Evolutionary conservation across 306 rosid genomes (phyloP), one percentile per base, ranked within the genome.

Genomic region (Fragaria nilgerrensis): DNA sequence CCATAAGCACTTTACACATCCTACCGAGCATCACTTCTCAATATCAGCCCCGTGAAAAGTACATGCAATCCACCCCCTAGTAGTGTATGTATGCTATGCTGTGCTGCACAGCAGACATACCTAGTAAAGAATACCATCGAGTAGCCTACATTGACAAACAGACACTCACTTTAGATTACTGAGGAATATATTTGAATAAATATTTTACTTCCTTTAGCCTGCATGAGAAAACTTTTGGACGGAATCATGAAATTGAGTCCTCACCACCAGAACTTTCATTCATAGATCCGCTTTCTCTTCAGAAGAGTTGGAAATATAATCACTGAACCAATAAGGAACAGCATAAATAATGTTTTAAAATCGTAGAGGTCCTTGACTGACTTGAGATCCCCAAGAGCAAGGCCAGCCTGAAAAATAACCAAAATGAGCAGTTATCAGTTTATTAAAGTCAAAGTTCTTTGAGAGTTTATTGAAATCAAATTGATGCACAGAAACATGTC

Each of bases 301-400:
- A 95, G 53, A 80, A 95, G 48, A 27, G 97, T 86, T 0, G 98
- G 98, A 56, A 73, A 34, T 68, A 95, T 89, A 75, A 84, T 82
- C 82, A 95, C 72, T 72, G 89, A 92, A 81, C 98, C 97, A 77
- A 95, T 90, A 67, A 95, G 93, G 87, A 92, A 95, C 61, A 95
- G 97, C 64, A 95, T 96, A 5, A 79, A 83, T 82, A 95, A 83
- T 45, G 98, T 95, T 85, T 90, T 95, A 50, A 87, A 89, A 81
- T 95, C 97, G 53, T 92, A 95, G 63, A 95, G 88, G 77, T 95
- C 98, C 87, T 87, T 95, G 78, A 95, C 85, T n/a, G 98, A 95
- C 79, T 89, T 90, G 45, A 95, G 92, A 89, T 95, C 98, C 80
- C 97, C 98, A 11, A 95, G 98, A 76, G 98, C 96, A 83, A 91